Evolutionary conservation across 129 eudicot species (phyloP), one percentile per base, ranked within the genome.

Genomic region (Centella asiatica): DNA sequence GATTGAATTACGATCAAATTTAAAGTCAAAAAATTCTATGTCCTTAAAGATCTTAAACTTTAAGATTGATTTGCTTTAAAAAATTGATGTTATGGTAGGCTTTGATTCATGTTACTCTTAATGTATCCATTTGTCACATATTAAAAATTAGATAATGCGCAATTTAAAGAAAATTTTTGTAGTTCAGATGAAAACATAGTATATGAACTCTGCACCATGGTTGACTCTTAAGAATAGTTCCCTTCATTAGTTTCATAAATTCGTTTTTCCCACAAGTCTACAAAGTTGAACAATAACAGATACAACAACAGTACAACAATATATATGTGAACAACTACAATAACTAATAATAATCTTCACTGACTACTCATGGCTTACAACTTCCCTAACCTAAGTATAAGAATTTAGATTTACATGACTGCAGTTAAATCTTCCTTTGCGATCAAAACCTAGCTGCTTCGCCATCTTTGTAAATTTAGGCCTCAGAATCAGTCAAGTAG

Each of bases 401-500:
- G 47, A 26, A 24, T 19, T 28, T 1, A 18, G 67, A 28, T 62
- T 62, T 62, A 62, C 56, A 26, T 10, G 1, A 55, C 10, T 46
- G 51, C 51, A 46, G 25, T 46, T n/a, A 34, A 58, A 58, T 58
- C 46, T 58, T 57, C 27, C 45, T 11, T 29, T 10, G 22, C n/a
- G 44, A 28, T 58, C 45, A 15, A 13, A 33, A 58, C 46, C 19
- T 1, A 19, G 45, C 37, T 34, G 63, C 22, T 11, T 32, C 37
- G 15, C n/a, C 34, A 20, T 58, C 45, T 34, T 9, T 4, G 51
- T 14, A 28, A 10, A 1, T 29, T 83, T 76, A 90, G 19, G 71
- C 64, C 57, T 86, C 95, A 3, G 85, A 65, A 79, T 90, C 95
- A 20, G 89, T 72, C 37, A 80, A 64, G 42, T 79, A 80, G 0